These are phyloP conservation scores for Cryphonectria radicalis DNA, from an alignment of 2,329 filamentous ascomycete genomes.

Conservation along the genomic window DNA sequence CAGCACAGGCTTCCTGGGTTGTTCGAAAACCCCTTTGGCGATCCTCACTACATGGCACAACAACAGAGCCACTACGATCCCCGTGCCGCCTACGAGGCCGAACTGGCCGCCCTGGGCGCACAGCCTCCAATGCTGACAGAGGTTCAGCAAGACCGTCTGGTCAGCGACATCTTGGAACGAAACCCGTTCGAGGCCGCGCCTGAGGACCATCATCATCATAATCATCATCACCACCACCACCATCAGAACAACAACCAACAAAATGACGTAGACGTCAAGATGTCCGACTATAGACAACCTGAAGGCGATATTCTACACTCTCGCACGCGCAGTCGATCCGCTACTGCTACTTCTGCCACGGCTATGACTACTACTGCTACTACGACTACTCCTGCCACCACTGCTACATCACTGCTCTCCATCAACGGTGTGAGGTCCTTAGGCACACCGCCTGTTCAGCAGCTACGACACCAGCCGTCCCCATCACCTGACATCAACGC, in stretches of 20 bases:
- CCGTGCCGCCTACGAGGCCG: slow-evolving; percentile 12
- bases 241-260: background rate
- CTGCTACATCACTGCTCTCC: slow-evolving; percentile 27
- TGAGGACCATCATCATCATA: background rate
- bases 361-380: too few species aligned
- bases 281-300: slow-evolving; percentile 29
- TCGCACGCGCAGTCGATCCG: slow-evolving; percentile 32
- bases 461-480: slow-evolving; percentile 10
- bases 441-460: background rate
- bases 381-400: background rate
- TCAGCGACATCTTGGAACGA: slow-evolving; percentile 31
- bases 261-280: slow-evolving; percentile 25
- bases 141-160: slow-evolving; percentile 28
- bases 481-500: slow-evolving; percentile 31
- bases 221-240: background rate
- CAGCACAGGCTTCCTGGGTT: slow-evolving; percentile 23
- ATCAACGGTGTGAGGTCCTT: slow-evolving; percentile 30
- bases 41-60: slow-evolving; percentile 10
- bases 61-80: slow-evolving; percentile 1
- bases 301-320: slow-evolving; percentile 19
- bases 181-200: slow-evolving; percentile 16
- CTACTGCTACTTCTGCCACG: background rate
- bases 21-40: slow-evolving; percentile 13
- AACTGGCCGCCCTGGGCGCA: slow-evolving; percentile 22
- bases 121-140: slow-evolving; percentile 27